phyloP scores from a whole-genome alignment of 2,329 filamentous ascomycete genomes.

The Aspergillus eucalypticola region DNA sequence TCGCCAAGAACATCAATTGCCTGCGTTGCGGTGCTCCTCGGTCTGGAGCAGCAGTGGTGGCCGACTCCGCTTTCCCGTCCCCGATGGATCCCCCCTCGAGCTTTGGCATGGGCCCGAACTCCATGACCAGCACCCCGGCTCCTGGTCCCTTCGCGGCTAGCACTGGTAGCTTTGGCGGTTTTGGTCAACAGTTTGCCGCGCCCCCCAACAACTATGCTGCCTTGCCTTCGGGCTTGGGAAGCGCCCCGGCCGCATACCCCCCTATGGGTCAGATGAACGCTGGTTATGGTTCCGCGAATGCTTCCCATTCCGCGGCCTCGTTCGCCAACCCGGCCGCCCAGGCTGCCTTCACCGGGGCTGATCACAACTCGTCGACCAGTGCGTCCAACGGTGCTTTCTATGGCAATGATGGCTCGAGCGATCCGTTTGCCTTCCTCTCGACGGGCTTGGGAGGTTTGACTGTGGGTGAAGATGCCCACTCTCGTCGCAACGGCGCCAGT shows the following conservation, averaged over 20 bases:
- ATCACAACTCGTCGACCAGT: constrained; percentile 76
- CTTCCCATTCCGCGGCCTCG: constrained; percentile 77
- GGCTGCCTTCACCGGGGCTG: constrained; percentile 87
- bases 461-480: constrained; percentile 51
- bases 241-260: constrained; percentile 75
- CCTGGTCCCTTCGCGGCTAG: constrained; percentile 74
- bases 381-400: constrained; percentile 75
- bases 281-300: constrained; percentile 73
- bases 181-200: constrained; percentile 78
- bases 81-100: constrained; percentile 83
- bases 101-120: constrained; percentile 82
- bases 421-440: constrained; percentile 67
- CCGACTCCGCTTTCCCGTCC: constrained; percentile 87
- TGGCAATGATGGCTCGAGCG: constrained; percentile 53
- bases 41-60: constrained; percentile 88
- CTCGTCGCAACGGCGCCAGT: constrained; percentile 48
- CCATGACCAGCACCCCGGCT: constrained; percentile 81
- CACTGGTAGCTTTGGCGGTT: constrained; percentile 66
- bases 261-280: constrained; percentile 68
- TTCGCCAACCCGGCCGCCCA: constrained; percentile 94
- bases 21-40: constrained; percentile 93
- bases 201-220: constrained; percentile 76
- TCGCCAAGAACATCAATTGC: constrained; percentile 98
- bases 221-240: constrained; percentile 80
- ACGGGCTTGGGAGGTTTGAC: constrained; percentile 61